Percentiles rank a stretch among this genome's conserved stretches.
Conservation (phyloP, 2,329 filamentous ascomycete genomes). For the Apiospora rasikravindrae region DNA sequence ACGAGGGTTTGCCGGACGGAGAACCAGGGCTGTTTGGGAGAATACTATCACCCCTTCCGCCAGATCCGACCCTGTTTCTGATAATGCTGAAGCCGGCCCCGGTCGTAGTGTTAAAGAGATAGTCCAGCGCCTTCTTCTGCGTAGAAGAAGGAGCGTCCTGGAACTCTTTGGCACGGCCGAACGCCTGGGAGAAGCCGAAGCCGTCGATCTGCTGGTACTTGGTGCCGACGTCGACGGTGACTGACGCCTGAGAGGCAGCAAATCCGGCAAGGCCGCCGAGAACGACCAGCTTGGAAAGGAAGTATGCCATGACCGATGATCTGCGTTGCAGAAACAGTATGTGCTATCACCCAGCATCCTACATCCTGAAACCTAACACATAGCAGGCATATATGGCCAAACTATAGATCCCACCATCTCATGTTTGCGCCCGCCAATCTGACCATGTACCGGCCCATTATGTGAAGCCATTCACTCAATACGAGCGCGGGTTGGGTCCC, state of each 20-base stretch:
- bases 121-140: slow-evolving; percentile 47
- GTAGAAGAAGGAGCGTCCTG: slow-evolving; percentile 38
- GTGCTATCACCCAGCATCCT: background rate
- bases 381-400: background rate
- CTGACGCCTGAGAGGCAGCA: slow-evolving; percentile 29
- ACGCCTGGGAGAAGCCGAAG: slow-evolving; percentile 55
- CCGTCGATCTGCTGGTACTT: slow-evolving; percentile 48
- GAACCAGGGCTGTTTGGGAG: slow-evolving; percentile 50
- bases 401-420: background rate
- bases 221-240: slow-evolving; percentile 36
- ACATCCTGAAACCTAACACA: background rate
- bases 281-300: background rate
- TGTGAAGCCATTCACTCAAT: background rate
- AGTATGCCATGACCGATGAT: background rate
- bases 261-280: background rate
- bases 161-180: slow-evolving; percentile 48
- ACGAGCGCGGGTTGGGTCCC: background rate
- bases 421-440: background rate
- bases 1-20: slow-evolving; percentile 46
- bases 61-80: slow-evolving; percentile 53
- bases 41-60: slow-evolving; percentile 42
- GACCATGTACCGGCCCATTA: background rate
- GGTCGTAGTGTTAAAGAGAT: slow-evolving; percentile 49
- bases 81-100: slow-evolving; percentile 57
- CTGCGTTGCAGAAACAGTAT: background rate